A percentile compares a stretch with the other conserved stretches of the same genome.
These are phyloP conservation scores for Funneliformis caledonium DNA, from an alignment of 371 early-diverging fungal species.

Conservation along the genomic window DNA sequence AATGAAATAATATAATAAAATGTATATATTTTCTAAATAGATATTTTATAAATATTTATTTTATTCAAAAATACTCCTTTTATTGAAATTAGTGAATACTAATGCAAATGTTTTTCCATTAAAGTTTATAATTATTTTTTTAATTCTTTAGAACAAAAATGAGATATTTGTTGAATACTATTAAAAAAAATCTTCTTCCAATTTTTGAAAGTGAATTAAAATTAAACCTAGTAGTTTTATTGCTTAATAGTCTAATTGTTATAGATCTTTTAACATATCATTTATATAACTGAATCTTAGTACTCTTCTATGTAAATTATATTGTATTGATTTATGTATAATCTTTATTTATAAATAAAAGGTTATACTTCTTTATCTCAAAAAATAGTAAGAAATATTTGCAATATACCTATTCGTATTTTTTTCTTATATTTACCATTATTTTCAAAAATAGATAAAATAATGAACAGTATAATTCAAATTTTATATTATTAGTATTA, in stretches of 20 bases:
- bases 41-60: background rate
- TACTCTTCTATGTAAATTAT: no score
- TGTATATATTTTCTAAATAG: background rate
- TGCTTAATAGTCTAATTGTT: background rate
- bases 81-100: background rate
- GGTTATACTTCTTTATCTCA: background rate
- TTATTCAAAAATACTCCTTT: background rate
- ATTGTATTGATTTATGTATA: background rate
- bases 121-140: background rate
- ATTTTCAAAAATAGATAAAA: background rate
- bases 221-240: background rate
- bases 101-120: background rate
- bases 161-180: background rate
- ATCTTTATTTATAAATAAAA: conserved; percentile 13
- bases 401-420: background rate
- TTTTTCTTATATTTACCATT: background rate
- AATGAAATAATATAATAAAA: background rate
- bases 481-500: background rate
- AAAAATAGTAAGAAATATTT: conserved; percentile 2
- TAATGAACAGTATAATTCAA: background rate
- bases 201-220: background rate
- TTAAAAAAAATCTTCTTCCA: background rate
- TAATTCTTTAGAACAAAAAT: conserved; percentile 17
- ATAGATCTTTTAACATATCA: background rate
- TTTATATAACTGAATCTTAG: no score